Percentiles rank a stretch among this genome's conserved stretches.
These are phyloP conservation scores for Rosa persica DNA, from an alignment of 306 rosid genomes.

Conservation along the genomic window DNA sequence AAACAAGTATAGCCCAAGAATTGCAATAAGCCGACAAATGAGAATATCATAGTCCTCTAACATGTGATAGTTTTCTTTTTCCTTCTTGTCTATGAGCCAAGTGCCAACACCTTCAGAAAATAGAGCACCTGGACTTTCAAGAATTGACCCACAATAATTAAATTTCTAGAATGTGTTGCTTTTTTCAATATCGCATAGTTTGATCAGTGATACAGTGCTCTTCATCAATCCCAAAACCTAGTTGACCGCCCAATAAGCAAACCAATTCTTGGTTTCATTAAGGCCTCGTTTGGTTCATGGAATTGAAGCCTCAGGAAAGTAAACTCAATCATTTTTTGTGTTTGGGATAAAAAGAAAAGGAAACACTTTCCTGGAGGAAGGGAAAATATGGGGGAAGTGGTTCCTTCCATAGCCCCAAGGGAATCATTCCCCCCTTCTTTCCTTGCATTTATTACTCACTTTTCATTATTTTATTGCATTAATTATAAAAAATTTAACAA, in stretches of 20 bases:
- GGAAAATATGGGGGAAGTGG: too few species aligned
- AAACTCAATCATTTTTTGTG: too few species aligned
- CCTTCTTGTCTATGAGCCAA: background rate
- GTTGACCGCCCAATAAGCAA: background rate
- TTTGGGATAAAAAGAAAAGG: too few species aligned
- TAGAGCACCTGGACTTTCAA: background rate
- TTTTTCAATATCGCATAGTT: background rate
- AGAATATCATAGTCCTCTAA: background rate
- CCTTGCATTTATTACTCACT: too few species aligned
- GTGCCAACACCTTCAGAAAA: background rate
- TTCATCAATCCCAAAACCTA: background rate
- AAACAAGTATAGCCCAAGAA: slow-evolving; percentile 19
- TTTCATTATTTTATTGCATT: too few species aligned
- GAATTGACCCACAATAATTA: background rate
- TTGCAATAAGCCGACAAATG: slow-evolving; percentile 16
- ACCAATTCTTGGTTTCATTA: background rate
- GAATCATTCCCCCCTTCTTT: too few species aligned
- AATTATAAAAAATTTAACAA: too few species aligned
- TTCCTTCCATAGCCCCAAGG: too few species aligned
- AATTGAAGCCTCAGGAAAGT: too few species aligned
- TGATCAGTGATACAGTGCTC: background rate
- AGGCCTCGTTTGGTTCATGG: too few species aligned
- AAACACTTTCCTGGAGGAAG: too few species aligned
- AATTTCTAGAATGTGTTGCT: background rate
- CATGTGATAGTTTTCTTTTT: background rate